Base-by-base conservation (phyloP, 495 filamentous ascomycete species). In the Aspergillus sclerotioniger region DNA sequence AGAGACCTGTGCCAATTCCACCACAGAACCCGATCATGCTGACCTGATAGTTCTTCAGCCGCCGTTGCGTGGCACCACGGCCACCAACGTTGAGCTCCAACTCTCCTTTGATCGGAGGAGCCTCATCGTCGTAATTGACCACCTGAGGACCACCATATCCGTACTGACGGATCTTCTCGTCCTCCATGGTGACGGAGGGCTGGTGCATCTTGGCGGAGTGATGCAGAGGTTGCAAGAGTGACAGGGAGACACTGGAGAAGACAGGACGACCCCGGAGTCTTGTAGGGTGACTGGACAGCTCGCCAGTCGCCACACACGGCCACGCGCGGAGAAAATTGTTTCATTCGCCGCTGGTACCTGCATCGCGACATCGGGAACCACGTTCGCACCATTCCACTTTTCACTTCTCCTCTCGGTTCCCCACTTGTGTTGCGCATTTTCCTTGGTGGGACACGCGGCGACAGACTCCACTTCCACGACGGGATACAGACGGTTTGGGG, bases 1-100 rank as follows among this genome's bases (percentile, higher is more conserved):
- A 92, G 51, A 92, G 74, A 64, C 88, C 89, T 6, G 88, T 91
- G 19, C 88, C 90, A 65, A 59, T 59, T 35, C 71, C 72, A 58
- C 72, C 62, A 57, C 68, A 72, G 59, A 75, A 70, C 6, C 69
- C 72, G 53, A 75, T 75, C 72, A 75, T 75, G 50, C 62, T 67
- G 33, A 75, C 63, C 55, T 75, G 72, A 28, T 75, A 75, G 50
- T 72, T 71, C 44, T 66, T 66, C 48, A 75, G 65, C 8, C 71
- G 69, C 17, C 72, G 67, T 62, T 75, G 72, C 17, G 68, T 65
- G 1, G 64, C 64, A 39, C 64, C 72, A 20, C 71, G 71, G 31
- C 71, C 71, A 35, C 71, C 71, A 3, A 72, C 66, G 61, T 72
- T 72, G 57, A 74, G 65, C 63, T 71, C 57, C 17, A 74, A 45